Evolutionary conservation across 352 stramenopile genomes (phyloP).

Genomic region (Phytopythium cucurbitacearum): DNA sequence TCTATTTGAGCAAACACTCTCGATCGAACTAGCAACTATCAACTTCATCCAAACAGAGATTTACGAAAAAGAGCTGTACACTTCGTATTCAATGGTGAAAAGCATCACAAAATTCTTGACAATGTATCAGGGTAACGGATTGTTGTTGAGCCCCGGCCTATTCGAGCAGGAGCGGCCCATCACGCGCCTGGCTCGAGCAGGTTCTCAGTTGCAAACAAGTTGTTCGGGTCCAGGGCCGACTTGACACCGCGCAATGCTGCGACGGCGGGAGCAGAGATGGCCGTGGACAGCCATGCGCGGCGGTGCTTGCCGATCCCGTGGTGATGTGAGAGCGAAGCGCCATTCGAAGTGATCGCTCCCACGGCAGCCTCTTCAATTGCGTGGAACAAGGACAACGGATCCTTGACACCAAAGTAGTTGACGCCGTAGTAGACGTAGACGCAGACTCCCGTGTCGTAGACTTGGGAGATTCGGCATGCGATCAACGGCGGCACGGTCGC

Average conservation of each 20-base stretch:
- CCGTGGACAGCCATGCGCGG: constrained; percentile 74
- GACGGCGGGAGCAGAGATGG: constrained; percentile 74
- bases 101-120: too few relatives aligned
- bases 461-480: constrained; percentile 91
- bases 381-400: constrained; percentile 80
- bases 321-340: constrained; percentile 93
- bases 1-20: too few relatives aligned
- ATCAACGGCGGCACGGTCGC: constrained; percentile 86
- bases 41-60: too few relatives aligned
- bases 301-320: constrained; percentile 94
- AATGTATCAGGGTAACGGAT: too few relatives aligned
- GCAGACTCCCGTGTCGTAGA: constrained; percentile 93
- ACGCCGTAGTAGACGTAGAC: constrained; percentile 98
- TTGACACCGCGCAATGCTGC: constrained; percentile 84
- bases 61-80: too few relatives aligned
- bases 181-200: constrained; percentile 12
- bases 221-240: constrained; percentile 84
- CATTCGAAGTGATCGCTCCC: constrained; percentile 87
- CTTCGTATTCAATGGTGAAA: too few relatives aligned
- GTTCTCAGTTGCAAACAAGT: constrained; percentile 91
- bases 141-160: too few relatives aligned
- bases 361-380: constrained; percentile 69
- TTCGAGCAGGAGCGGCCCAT: too few relatives aligned
- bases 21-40: too few relatives aligned
- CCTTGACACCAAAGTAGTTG: constrained; percentile 81